Base-by-base conservation (phyloP, 768 basidiomycete species). In the Lentinula lateritia region DNA sequence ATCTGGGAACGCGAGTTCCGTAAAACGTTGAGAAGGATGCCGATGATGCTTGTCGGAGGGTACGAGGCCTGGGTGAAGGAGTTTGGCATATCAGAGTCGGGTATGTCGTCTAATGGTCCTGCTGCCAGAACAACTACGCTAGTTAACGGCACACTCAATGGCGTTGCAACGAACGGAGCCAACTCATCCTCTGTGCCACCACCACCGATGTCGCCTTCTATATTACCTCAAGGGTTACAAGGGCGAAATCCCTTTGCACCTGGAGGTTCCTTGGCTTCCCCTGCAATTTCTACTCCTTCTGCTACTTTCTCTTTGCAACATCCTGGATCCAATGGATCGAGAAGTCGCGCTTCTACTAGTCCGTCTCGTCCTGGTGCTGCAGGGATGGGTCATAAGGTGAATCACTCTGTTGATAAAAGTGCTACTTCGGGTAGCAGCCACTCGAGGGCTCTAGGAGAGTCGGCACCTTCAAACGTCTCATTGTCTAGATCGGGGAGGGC, bases 21-120 rank as follows among this genome's bases (percentile, higher is more conserved):
- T 67, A 90, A 88, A 70, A 76, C 87, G 61, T 74, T 93, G 18
- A 86, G 85, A 65, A 78, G 90, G 48, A 83, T 84, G 66, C 95
- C 96, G 0, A 84, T 94, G 72, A 73, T 97, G 64, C 83, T 98
- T 28, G 78, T 88, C 5, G 96, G 95, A 3, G 96, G 96, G 1
- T 76, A 93, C 52, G 82, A 87, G 52, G 91, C 87, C 3, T 98
- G 95, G 94, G 85, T 81, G 68, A 75, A 70, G 54, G 81, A 83
- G 50, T 72, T 89, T 52, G 80, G 83, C 1, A 79, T 78, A 16
- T 70, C 71, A 1, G 75, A 74, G 2, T 6, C 18, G 60, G 69
- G 67, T 5, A 64, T 67, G 55, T 66, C 65, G 42, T 45, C 41
- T 59, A 7, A 23, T 12, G 42, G 9, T 58, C 5, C 38, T 42